Conservation (phyloP, 495 filamentous ascomycete genomes). For the Penicillium flavigenum region DNA sequence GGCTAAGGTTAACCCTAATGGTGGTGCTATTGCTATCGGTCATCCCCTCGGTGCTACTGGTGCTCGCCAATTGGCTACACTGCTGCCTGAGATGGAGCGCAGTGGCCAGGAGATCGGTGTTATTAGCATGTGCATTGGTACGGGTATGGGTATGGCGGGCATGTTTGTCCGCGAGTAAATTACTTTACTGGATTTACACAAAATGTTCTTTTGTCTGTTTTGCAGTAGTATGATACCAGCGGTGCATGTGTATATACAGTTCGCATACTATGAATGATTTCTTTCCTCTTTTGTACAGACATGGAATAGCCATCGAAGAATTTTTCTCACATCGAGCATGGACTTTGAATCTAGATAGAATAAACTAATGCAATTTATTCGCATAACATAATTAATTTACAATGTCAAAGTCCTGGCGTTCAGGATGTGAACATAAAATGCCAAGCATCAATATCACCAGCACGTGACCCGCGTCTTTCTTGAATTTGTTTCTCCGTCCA, state of each 20-base stretch:
- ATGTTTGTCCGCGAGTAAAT: slow-evolving; percentile 77
- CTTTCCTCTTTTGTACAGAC: not conserved
- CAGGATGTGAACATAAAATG: slow-evolving; percentile 2
- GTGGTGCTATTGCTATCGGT: slow-evolving; percentile 89
- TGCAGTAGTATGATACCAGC: slow-evolving; percentile 31
- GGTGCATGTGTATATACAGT: slow-evolving; percentile 33
- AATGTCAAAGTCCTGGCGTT: not conserved
- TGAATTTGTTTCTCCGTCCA: slow-evolving; percentile 29
- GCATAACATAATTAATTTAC: not conserved
- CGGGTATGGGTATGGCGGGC: slow-evolving; percentile 89
- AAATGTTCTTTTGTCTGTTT: slow-evolving; percentile 11
- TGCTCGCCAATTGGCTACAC: slow-evolving; percentile 73
- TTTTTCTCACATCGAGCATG: not conserved
- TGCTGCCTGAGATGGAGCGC: slow-evolving; percentile 66
- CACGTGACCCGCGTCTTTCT: slow-evolving; percentile 27
- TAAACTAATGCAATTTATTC: not conserved
- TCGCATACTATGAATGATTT: slow-evolving; percentile 21
- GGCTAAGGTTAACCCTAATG: slow-evolving; percentile 81
- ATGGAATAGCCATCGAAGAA: not conserved
- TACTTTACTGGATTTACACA: slow-evolving; percentile 14
- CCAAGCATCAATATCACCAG: slow-evolving; percentile 13
- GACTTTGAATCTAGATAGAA: not conserved
- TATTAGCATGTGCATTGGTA: slow-evolving; percentile 87
- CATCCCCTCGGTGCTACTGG: slow-evolving; percentile 94
- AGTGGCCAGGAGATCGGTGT: slow-evolving; percentile 67